Evolutionary conservation across 148 eudicot species (phyloP).

Genomic region (Heliamphora exappendiculata): DNA sequence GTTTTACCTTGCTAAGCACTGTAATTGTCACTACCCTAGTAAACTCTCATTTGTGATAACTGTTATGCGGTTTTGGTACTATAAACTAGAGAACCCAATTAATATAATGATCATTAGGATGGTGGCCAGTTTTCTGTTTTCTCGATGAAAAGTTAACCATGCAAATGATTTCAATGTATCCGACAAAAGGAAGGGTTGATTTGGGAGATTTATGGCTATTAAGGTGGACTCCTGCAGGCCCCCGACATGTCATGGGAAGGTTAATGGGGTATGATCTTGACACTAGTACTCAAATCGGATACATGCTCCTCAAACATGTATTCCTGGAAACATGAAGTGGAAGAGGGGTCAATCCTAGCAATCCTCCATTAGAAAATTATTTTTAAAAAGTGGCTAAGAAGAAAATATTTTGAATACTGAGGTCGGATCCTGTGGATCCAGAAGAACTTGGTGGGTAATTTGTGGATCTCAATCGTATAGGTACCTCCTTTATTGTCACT

Average conservation of each 20-base stretch:
- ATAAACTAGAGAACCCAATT: too few relatives aligned
- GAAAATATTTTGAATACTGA: neutral
- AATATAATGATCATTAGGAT: neutral
- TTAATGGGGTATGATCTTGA: too few relatives aligned
- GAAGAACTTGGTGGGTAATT: neutral
- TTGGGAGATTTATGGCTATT: too few relatives aligned
- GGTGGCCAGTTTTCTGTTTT: neutral
- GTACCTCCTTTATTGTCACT: neutral
- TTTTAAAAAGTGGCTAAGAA: neutral
- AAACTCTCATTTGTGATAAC: too few relatives aligned
- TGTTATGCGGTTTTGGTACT: too few relatives aligned
- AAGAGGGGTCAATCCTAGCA: neutral
- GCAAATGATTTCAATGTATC: neutral
- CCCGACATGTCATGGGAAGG: too few relatives aligned
- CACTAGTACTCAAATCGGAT: too few relatives aligned
- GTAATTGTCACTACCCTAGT: neutral
- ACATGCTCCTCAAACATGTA: neutral
- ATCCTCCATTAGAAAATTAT: neutral
- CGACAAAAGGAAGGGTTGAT: too few relatives aligned
- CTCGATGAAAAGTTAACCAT: neutral
- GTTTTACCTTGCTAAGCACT: neutral
- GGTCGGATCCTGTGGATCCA: neutral
- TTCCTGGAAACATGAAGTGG: neutral
- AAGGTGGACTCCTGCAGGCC: too few relatives aligned
- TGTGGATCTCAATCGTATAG: neutral